These are phyloP conservation scores for Solanum ossicruentum DNA, from an alignment of 257 asterid genomes.

Conservation along the genomic window DNA sequence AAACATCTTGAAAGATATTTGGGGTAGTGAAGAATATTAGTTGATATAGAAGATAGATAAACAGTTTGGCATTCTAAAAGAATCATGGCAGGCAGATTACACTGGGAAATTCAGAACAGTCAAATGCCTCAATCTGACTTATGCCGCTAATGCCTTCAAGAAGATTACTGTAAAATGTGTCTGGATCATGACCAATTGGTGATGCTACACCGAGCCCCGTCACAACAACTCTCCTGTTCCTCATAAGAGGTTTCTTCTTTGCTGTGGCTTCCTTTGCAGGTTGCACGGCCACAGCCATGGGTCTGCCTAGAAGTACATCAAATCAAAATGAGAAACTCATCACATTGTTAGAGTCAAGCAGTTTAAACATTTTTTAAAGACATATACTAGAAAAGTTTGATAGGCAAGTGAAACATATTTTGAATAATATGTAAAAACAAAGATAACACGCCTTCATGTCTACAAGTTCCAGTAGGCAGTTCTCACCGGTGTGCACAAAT, in stretches of 20 bases:
- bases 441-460: not conserved
- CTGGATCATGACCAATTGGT: conserved; percentile 28
- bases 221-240: conserved; percentile 31
- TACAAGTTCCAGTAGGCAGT: not conserved
- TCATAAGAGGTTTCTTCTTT: conserved; percentile 2
- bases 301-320: conserved; percentile 4
- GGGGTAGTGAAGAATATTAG: not conserved
- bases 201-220: conserved; percentile 34
- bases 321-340: not conserved
- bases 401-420: not conserved
- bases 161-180: conserved; percentile 24
- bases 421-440: not conserved
- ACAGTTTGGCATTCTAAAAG: not conserved
- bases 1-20: not conserved
- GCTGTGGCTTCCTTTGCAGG: conserved; percentile 7
- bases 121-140: conserved; percentile 31
- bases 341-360: not conserved
- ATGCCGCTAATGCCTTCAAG: conserved; percentile 41
- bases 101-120: conserved; percentile 25
- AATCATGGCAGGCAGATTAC: conserved; percentile 4
- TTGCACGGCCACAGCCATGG: conserved; percentile 10
- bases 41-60: not conserved
- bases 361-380: not conserved
- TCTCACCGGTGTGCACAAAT: not conserved
- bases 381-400: not conserved